phyloP scores from a whole-genome alignment of 805 yeast species.

The Isabelozyma pseudorhagii region DNA sequence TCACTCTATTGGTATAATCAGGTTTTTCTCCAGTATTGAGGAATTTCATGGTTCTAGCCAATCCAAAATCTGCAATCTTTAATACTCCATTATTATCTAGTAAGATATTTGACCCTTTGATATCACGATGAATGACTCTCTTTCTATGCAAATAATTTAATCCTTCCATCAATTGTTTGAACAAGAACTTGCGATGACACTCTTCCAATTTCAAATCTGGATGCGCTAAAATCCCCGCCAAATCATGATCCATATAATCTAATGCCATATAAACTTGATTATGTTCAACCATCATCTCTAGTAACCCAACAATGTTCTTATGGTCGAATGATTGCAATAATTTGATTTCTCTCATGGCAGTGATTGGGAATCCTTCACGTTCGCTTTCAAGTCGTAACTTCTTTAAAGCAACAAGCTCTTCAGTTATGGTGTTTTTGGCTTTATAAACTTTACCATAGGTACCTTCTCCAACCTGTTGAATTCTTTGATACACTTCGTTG shows the following conservation, averaged over 20 bases:
- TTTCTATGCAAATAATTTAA: slow-evolving; percentile 65
- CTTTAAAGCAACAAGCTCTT: slow-evolving; percentile 80
- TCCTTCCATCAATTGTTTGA: slow-evolving; percentile 66
- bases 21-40: slow-evolving; percentile 51
- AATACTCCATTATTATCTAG: slow-evolving; percentile 60
- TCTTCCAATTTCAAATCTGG: slow-evolving; percentile 60
- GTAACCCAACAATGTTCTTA: slow-evolving; percentile 72
- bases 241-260: slow-evolving; percentile 90
- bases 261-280: slow-evolving; percentile 82
- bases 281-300: slow-evolving; percentile 86
- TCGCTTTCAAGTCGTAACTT: slow-evolving; percentile 80
- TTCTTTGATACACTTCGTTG: slow-evolving; percentile 56
- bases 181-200: slow-evolving; percentile 64
- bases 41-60: slow-evolving; percentile 72
- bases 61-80: slow-evolving; percentile 79
- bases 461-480: slow-evolving; percentile 96
- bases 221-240: slow-evolving; percentile 82
- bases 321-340: slow-evolving; percentile 81
- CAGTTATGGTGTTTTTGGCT: slow-evolving; percentile 69
- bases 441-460: slow-evolving; percentile 96
- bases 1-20: slow-evolving; percentile 92
- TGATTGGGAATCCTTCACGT: slow-evolving; percentile 93
- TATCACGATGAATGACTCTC: slow-evolving; percentile 73
- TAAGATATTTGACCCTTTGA: slow-evolving; percentile 76
- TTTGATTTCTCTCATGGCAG: slow-evolving; percentile 89